Conservation (phyloP, 331 rosid genomes). For the Saraca asoca region DNA sequence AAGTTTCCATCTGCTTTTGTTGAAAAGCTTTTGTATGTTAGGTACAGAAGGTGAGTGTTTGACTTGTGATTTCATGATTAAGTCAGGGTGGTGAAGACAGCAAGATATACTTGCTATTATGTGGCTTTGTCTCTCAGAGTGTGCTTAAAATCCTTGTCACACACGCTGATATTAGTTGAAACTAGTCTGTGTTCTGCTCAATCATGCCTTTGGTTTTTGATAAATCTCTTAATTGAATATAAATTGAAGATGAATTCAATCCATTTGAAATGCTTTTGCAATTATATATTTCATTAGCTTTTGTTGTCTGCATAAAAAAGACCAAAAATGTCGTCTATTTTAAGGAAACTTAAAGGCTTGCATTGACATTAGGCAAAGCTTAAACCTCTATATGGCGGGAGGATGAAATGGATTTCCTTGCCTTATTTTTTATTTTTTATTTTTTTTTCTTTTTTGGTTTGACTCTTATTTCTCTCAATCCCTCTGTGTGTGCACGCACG, state of each 20-base stretch:
- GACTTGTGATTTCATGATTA: conserved; percentile 12
- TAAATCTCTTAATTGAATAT: not conserved
- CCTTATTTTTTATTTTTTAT: too few species aligned
- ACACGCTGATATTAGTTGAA: not conserved
- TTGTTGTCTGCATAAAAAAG: conserved; percentile 12
- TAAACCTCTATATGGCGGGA: not conserved
- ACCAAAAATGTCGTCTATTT: conserved; percentile 11
- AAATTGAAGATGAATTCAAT: not conserved
- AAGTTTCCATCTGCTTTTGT: conserved; percentile 42
- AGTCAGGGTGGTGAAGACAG: conserved; percentile 1
- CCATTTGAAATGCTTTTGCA: not conserved
- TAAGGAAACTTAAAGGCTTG: conserved; percentile 14
- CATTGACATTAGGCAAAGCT: conserved; percentile 8
- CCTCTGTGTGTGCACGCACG: not conserved
- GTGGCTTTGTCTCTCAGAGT: conserved; percentile 1
- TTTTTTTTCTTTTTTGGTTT: conserved; percentile 1
- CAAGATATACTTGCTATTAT: conserved; percentile 3
- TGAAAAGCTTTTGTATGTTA: conserved; percentile 13
- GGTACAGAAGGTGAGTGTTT: conserved; percentile 8
- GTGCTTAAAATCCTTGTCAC: conserved; percentile 1
- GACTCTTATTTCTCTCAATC: conserved; percentile 11
- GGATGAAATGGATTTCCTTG: conserved; percentile 11
- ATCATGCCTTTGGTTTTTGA: not conserved
- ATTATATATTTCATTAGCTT: not conserved
- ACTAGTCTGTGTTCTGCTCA: not conserved